A percentile compares a stretch with the other conserved stretches of the same genome.
Evolutionary conservation across 2,329 filamentous ascomycete species (phyloP).

Genomic region (Niveomyces coronatus): DNA sequence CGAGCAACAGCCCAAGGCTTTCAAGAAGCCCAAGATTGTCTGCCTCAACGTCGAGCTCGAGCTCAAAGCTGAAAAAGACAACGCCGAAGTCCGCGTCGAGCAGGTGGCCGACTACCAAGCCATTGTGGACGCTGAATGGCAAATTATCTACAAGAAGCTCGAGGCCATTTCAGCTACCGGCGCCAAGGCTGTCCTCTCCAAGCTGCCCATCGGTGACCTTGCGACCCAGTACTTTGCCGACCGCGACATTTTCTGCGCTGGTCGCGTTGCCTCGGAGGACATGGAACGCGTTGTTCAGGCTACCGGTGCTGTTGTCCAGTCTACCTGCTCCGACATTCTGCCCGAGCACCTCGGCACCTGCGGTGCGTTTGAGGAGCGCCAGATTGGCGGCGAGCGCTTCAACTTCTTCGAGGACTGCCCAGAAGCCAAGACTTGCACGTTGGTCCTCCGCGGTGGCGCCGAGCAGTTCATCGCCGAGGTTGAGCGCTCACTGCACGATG

Average conservation of each 20-base stretch:
- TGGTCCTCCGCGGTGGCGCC: slow-evolving; percentile 87
- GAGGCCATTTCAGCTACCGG: slow-evolving; percentile 89
- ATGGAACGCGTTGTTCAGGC: slow-evolving; percentile 95
- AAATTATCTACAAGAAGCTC: slow-evolving; percentile 99
- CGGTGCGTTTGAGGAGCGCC: slow-evolving; percentile 83
- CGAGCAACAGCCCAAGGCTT: slow-evolving; percentile 96
- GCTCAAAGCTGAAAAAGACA: slow-evolving; percentile 98
- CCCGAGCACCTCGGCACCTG: slow-evolving; percentile 84
- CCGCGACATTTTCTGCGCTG: slow-evolving; percentile 95
- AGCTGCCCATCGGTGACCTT: slow-evolving; percentile 92
- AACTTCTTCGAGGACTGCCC: slow-evolving; percentile 98
- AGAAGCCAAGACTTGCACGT: slow-evolving; percentile 89
- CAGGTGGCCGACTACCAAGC: slow-evolving; percentile 99
- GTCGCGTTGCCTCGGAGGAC: slow-evolving; percentile 81
- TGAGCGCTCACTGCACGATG: slow-evolving; percentile 93
- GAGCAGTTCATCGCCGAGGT: slow-evolving; percentile 99
- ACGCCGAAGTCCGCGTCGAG: slow-evolving; percentile 94
- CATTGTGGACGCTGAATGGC: slow-evolving; percentile 98
- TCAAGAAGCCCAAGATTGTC: slow-evolving; percentile 89
- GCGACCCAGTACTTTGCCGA: slow-evolving; percentile 98
- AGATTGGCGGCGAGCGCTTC: slow-evolving; percentile 95
- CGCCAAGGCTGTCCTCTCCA: slow-evolving; percentile 94
- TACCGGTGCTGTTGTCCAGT: slow-evolving; percentile 84
- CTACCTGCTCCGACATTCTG: slow-evolving; percentile 91
- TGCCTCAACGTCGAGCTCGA: slow-evolving; percentile 97